Base-by-base conservation (phyloP, 345 rosid genomes). In the Ceriops zippeliana region DNA sequence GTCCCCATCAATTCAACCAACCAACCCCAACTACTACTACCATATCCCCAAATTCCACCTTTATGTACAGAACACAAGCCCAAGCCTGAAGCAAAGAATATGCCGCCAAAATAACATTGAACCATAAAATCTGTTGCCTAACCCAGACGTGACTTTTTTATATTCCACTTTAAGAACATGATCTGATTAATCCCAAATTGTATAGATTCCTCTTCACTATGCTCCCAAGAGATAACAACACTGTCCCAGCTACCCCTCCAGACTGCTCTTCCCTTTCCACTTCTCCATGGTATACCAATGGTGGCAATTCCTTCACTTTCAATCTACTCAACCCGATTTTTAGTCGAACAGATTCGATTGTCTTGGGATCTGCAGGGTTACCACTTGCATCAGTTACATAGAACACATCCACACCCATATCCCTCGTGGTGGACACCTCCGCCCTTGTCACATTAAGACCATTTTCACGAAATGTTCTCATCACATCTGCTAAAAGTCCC, bases 371-470 rank as follows among this genome's bases (percentile, higher is more conserved):
- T 0, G 89, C 85, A 3, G 76, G 84, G 35, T 89, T 72, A 19
- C 99, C 99, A 0, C 79, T 67, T 0, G 83, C 93, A 71, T 91
- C 93, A 0, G 99, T 90, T 58, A 91, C 96, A 11, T 89, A 83
- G 81, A 95, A 95, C 34, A 87, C 75, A 62, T 95, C 91, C 30
- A 68, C 30, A 21, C 90, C 96, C 73, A 68, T 82, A 51, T 83
- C 85, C 1, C 73, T 58, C 4, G 78, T 62, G 0, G 99, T 95
- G 20, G 97, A 88, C 61, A 95, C 76, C 79, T 95, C 99, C 0
- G 98, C 96, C 78, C 96, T 87, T 15, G 98, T 95, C 68, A 95
- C 92, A 53, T 91, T 90, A 7, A 95, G 87, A 34, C 96, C 89
- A 66, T 91, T 91, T 72, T 95, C 99, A 47, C 99, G 79, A 59